These are phyloP conservation scores for Sungouiozyma ichnusensis DNA, from an alignment of 805 yeast genomes.

Conservation along the genomic window DNA sequence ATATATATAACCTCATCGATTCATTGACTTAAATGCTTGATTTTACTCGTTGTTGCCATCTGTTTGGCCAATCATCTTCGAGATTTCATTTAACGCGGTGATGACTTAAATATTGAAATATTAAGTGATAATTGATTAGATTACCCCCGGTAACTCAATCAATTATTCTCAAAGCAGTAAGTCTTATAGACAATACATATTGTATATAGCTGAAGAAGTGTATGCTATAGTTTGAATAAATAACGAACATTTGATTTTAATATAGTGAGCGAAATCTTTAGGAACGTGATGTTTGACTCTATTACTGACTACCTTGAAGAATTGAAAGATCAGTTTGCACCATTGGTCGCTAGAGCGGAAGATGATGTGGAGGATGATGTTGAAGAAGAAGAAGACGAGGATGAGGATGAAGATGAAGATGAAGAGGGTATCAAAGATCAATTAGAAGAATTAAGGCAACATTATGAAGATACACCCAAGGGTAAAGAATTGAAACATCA, in stretches of 20 bases:
- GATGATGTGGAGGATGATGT: slow-evolving; percentile 25
- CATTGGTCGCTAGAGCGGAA: slow-evolving; percentile 78
- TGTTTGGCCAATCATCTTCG: neutral
- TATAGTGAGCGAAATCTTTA: neutral
- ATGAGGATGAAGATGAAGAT: slow-evolving; percentile 57
- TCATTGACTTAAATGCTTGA: neutral
- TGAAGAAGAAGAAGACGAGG: slow-evolving; percentile 35
- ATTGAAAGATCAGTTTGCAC: slow-evolving; percentile 68
- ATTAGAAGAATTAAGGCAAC: slow-evolving; percentile 52
- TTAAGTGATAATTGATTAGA: neutral
- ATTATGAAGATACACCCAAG: slow-evolving; percentile 55
- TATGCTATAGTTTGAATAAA: no score
- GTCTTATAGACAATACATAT: no score
- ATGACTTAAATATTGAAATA: neutral
- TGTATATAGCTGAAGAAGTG: no score
- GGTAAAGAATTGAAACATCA: slow-evolving; percentile 76
- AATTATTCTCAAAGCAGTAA: no score
- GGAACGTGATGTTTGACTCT: slow-evolving; percentile 26
- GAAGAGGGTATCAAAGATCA: slow-evolving; percentile 63
- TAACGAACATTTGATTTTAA: neutral
- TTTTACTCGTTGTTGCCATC: no score
- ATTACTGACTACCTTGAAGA: slow-evolving; percentile 40
- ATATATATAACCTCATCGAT: neutral
- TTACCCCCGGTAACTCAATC: neutral
- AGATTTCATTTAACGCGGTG: neutral